A percentile compares a stretch with the other conserved stretches of the same genome.
Evolutionary conservation across 768 basidiomycete species (phyloP).

Genomic region (Saitozyma sp.): DNA sequence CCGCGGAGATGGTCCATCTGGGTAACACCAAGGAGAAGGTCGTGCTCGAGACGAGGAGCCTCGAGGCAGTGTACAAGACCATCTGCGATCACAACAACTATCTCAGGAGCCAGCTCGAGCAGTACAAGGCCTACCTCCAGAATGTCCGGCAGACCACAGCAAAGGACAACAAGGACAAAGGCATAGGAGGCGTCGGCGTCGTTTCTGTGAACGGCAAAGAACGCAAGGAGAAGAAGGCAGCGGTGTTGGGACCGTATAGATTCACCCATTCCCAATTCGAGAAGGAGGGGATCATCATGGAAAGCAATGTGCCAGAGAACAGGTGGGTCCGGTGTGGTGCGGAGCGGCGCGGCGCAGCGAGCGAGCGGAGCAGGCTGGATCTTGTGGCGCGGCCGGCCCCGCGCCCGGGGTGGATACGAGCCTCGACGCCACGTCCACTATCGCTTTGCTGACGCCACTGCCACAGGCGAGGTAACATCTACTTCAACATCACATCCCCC

Average conservation of each 20-base stretch:
- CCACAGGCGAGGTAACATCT: conserved; percentile 88
- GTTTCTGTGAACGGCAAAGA: conserved; percentile 96
- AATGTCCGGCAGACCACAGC: conserved; percentile 88
- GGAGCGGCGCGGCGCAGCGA: no score
- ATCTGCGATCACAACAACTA: conserved; percentile 99
- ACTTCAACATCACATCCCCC: conserved; percentile 98
- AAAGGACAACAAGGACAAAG: conserved; percentile 78
- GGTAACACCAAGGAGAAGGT: conserved; percentile 97
- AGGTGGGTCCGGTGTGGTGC: conserved; percentile 60
- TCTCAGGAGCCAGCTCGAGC: conserved; percentile 90
- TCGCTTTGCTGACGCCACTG: conserved; percentile 2
- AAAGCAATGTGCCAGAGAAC: conserved; percentile 98
- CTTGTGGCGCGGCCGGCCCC: no score
- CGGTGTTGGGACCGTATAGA: conserved; percentile 89
- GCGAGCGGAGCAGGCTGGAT: no score
- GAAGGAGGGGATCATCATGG: conserved; percentile 98
- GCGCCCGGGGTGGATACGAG: no score
- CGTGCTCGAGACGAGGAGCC: conserved; percentile 79
- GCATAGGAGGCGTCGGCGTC: conserved; percentile 81
- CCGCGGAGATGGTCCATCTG: conserved; percentile 90
- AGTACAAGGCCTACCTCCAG: conserved; percentile 98
- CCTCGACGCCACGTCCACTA: background rate
- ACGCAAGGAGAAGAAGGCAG: conserved; percentile 82
- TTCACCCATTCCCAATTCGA: conserved; percentile 98
- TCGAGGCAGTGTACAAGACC: conserved; percentile 98